These are phyloP conservation scores for Alternaria brassicae DNA, from an alignment of 2,329 filamentous ascomycete genomes.

Conservation along the genomic window DNA sequence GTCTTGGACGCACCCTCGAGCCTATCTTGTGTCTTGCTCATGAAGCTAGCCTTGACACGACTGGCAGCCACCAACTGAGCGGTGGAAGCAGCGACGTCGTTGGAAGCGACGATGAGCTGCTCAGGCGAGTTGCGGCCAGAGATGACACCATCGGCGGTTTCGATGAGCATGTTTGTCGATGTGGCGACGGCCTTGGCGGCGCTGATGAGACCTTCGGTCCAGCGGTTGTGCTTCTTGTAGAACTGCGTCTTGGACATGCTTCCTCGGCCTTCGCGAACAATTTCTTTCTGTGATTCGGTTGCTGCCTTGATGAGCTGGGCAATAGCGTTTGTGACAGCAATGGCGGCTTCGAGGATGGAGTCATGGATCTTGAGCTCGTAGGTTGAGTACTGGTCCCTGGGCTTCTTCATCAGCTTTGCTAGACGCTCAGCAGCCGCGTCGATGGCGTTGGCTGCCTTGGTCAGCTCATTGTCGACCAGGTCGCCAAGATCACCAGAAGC, in stretches of 20 bases:
- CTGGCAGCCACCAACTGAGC: slow-evolving; percentile 95
- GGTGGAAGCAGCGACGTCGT: slow-evolving; percentile 94
- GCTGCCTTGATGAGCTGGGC: slow-evolving; percentile 94
- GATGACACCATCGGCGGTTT: slow-evolving; percentile 96
- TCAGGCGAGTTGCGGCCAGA: slow-evolving; percentile 91
- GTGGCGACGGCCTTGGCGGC: slow-evolving; percentile 94
- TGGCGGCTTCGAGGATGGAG: slow-evolving; percentile 89
- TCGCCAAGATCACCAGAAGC: slow-evolving; percentile 88
- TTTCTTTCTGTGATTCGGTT: slow-evolving; percentile 91
- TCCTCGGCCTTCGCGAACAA: slow-evolving; percentile 90
- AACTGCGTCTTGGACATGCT: slow-evolving; percentile 89
- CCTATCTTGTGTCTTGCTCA: slow-evolving; percentile 94
- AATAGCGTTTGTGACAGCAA: slow-evolving; percentile 92
- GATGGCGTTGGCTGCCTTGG: slow-evolving; percentile 93
- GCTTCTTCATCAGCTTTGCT: slow-evolving; percentile 92
- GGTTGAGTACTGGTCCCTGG: slow-evolving; percentile 91
- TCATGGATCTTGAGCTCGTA: slow-evolving; percentile 98
- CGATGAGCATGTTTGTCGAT: slow-evolving; percentile 94
- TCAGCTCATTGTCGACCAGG: slow-evolving; percentile 88
- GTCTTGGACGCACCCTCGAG: slow-evolving; percentile 92
- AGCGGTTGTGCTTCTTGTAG: slow-evolving; percentile 99
- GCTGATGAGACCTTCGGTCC: slow-evolving; percentile 97
- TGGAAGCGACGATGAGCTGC: slow-evolving; percentile 96
- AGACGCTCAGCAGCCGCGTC: slow-evolving; percentile 88
- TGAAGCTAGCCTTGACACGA: slow-evolving; percentile 96